These are phyloP conservation scores for Alectoria sarmentosa DNA, from an alignment of 495 filamentous ascomycete species.

Conservation along the genomic window DNA sequence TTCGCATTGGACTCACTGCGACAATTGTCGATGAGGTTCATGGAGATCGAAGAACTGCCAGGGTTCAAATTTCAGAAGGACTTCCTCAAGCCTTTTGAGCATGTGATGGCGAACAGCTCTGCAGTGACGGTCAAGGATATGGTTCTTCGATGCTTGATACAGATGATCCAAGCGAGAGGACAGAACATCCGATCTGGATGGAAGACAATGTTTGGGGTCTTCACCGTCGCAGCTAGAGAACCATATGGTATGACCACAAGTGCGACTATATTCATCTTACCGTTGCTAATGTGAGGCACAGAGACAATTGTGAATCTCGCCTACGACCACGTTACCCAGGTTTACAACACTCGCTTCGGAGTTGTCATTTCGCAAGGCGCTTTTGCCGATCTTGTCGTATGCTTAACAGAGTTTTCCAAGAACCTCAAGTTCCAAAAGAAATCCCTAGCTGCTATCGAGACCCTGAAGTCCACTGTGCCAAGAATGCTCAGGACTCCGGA, in stretches of 20 bases:
- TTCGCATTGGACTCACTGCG: constrained; percentile 92
- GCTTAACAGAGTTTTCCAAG: constrained; percentile 96
- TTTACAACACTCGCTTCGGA: constrained; percentile 97
- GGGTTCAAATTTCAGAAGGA: constrained; percentile 99
- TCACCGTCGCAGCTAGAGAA: constrained; percentile 90
- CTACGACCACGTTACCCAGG: constrained; percentile 91
- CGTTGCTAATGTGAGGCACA: constrained; percentile 32
- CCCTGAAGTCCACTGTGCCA: constrained; percentile 79
- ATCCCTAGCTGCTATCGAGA: constrained; percentile 92
- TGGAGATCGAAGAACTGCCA: constrained; percentile 95
- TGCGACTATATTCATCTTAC: background rate
- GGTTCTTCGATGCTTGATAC: constrained; percentile 92
- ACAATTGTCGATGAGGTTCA: constrained; percentile 95
- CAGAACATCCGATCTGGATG: constrained; percentile 96
- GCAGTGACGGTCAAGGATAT: constrained; percentile 94
- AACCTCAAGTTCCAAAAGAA: constrained; percentile 98
- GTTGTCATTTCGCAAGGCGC: constrained; percentile 94
- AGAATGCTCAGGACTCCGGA: constrained; percentile 95
- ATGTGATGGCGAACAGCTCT: constrained; percentile 88
- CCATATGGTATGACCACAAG: constrained; percentile 53
- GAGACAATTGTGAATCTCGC: constrained; percentile 95
- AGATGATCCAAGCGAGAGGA: constrained; percentile 96
- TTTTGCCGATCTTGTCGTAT: constrained; percentile 93
- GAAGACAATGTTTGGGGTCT: constrained; percentile 99
- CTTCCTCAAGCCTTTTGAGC: constrained; percentile 95